A percentile compares a stretch with the other conserved stretches of the same genome.
Conservation (phyloP, 768 basidiomycete species). For the Omphalotus guepiniiformis region DNA sequence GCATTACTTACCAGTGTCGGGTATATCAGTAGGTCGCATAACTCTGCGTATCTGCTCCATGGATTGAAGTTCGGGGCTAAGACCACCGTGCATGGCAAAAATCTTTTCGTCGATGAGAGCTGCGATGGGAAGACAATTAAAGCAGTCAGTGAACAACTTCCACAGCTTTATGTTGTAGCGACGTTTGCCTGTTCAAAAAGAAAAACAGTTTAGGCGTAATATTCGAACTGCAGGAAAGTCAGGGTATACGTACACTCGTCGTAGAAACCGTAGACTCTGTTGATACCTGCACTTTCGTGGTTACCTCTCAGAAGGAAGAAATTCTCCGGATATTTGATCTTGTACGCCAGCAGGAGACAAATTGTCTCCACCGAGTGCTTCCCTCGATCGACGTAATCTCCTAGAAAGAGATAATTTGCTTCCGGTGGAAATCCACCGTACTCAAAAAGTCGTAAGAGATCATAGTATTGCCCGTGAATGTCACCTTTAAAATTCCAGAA, state of each 20-base stretch:
- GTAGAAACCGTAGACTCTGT: slow-evolving; percentile 99
- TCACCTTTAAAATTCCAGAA: slow-evolving; percentile 57
- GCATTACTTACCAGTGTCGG: slow-evolving; percentile 91
- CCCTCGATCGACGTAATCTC: slow-evolving; percentile 98
- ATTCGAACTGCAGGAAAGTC: background rate
- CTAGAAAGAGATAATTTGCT: slow-evolving; percentile 99
- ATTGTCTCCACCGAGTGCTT: slow-evolving; percentile 99
- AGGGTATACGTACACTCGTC: slow-evolving; percentile 81
- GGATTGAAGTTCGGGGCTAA: slow-evolving; percentile 94
- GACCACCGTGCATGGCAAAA: slow-evolving; percentile 98
- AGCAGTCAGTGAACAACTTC: slow-evolving; percentile 99
- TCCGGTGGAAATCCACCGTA: slow-evolving; percentile 99
- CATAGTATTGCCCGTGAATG: slow-evolving; percentile 99
- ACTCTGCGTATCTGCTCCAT: slow-evolving; percentile 99
- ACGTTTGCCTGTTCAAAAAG: slow-evolving; percentile 74
- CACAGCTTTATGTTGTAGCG: slow-evolving; percentile 99
- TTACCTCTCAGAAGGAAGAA: slow-evolving; percentile 99
- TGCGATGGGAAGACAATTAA: slow-evolving; percentile 98
- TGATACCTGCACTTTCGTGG: slow-evolving; percentile 99
- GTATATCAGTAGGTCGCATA: slow-evolving; percentile 98
- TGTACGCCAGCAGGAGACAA: slow-evolving; percentile 97
- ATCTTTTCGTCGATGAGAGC: slow-evolving; percentile 99
- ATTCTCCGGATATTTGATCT: slow-evolving; percentile 99
- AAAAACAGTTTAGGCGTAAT: too few species aligned
- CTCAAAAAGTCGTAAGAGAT: slow-evolving; percentile 95